Evolutionary conservation across 2,329 filamentous ascomycete genomes (phyloP).

Genomic region (Pyrenophora graminea): DNA sequence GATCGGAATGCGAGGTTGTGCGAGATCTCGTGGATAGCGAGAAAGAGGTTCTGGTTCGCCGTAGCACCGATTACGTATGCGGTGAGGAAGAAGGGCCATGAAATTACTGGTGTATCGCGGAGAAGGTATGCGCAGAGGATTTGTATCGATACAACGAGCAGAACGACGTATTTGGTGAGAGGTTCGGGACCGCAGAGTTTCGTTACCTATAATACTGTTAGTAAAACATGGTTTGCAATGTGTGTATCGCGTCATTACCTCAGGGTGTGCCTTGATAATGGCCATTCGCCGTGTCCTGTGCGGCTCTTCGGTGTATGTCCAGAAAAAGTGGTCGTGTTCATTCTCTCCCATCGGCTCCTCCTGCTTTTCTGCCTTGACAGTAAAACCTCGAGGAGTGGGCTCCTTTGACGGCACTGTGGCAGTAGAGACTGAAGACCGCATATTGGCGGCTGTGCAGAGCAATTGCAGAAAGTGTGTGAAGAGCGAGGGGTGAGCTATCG

Average conservation of each 20-base stretch:
- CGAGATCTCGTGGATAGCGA: conserved; percentile 98
- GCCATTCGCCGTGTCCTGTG: conserved; percentile 87
- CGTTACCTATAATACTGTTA: conserved; percentile 66
- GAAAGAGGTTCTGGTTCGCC: conserved; percentile 96
- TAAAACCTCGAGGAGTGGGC: conserved; percentile 28
- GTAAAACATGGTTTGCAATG: not conserved
- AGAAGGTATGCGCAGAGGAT: conserved; percentile 76
- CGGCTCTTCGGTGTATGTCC: conserved; percentile 98
- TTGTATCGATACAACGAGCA: conserved; percentile 82
- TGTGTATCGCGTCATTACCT: conserved; percentile 60
- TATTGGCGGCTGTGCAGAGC: conserved; percentile 17
- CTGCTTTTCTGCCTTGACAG: conserved; percentile 26
- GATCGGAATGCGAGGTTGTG: conserved; percentile 94
- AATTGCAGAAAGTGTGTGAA: conserved; percentile 5
- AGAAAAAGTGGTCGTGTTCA: conserved; percentile 75
- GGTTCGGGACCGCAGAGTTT: conserved; percentile 97
- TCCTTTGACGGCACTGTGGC: conserved; percentile 35
- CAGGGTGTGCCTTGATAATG: conserved; percentile 97
- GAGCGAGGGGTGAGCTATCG: conserved; percentile 9
- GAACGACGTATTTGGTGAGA: conserved; percentile 90
- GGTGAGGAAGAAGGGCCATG: conserved; percentile 80
- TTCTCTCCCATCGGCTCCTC: conserved; percentile 17
- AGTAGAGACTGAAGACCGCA: conserved; percentile 46
- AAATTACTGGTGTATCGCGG: conserved; percentile 76
- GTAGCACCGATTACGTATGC: conserved; percentile 93